Conservation (phyloP, 2,329 filamentous ascomycete species). For the Lasiodiplodia citricola region DNA sequence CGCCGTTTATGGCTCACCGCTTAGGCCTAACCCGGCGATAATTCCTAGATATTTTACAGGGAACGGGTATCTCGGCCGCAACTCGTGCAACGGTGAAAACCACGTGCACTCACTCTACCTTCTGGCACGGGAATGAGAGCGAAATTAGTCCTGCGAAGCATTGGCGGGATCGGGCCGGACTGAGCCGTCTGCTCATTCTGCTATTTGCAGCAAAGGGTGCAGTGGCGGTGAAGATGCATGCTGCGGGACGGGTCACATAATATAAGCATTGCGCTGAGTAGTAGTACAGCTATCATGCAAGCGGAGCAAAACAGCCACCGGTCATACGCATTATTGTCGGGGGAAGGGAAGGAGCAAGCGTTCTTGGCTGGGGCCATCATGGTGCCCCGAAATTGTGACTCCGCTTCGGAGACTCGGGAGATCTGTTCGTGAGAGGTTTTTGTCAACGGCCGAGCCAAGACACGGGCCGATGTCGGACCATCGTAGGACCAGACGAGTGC, state of each 20-base stretch:
- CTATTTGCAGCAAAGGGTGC: not conserved
- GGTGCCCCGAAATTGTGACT: not conserved
- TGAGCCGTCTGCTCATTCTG: not conserved
- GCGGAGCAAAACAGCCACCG: too few relatives aligned
- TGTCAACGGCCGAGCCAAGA: not conserved
- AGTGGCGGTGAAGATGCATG: not conserved
- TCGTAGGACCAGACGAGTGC: not conserved
- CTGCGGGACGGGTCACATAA: not conserved
- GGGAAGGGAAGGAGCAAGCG: not conserved
- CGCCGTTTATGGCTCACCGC: not conserved
- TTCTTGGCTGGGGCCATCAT: not conserved
- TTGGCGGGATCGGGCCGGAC: not conserved
- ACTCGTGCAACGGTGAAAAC: not conserved
- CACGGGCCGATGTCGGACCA: slow-evolving; percentile 19
- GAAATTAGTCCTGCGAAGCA: not conserved
- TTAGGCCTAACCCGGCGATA: not conserved
- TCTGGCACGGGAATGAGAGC: not conserved
- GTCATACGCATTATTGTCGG: not conserved
- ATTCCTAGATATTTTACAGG: not conserved
- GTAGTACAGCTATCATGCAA: not conserved
- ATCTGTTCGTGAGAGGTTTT: not conserved
- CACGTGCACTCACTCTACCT: not conserved
- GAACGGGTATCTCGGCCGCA: not conserved
- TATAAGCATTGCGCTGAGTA: not conserved
- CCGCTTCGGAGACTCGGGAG: not conserved